Base-by-base conservation (phyloP, 805 yeast species). In the Tetrapisispora iriomotensis region DNA sequence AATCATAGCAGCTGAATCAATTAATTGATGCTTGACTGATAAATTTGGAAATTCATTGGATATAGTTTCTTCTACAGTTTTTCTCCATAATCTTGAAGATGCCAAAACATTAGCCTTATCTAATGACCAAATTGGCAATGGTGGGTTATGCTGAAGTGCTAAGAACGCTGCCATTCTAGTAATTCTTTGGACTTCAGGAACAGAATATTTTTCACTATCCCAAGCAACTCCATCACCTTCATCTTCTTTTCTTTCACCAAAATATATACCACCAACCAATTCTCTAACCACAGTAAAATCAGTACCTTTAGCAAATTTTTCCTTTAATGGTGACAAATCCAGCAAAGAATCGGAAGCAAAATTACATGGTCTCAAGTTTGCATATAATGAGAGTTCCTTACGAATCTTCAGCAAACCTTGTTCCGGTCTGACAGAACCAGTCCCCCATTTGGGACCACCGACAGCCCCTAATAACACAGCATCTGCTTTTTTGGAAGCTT, bases 361-460 rank as follows among this genome's bases (percentile, higher is more conserved):
- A 66, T 80, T 83, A 66, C 97, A 90, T 35, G 98, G 98, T 64
- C 98, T 82, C 64, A 92, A 74, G 65, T 92, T 92, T 43, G 98
- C 98, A 62, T 92, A 92, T 50, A 92, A 70, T 61, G 82, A 83
- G 59, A 92, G 75, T 62, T 87, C 97, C 64, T 92, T 92, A 66
- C 98, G 78, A 62, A 92, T 90, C 68, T 88, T 75, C 48, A 92
- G 73, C 50, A 92, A 73, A 44, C 98, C 98, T 66, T 86, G 97
- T 64, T 92, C 98, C 38, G 98, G 98, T 68, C 98, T 79, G 34
- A 90, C 97, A 10, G 72, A 58, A 37, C 96, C 96, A 21, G 96
- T 84, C 27, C 97, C 97, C 98, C 98, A 92, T 67, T 92, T 92
- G 45, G 98, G 98, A 25, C 98, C 98, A 47, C 98, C 98, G 25